Conservation (phyloP, 177 flowering plant genomes). For the Vitis hybrid region DNA sequence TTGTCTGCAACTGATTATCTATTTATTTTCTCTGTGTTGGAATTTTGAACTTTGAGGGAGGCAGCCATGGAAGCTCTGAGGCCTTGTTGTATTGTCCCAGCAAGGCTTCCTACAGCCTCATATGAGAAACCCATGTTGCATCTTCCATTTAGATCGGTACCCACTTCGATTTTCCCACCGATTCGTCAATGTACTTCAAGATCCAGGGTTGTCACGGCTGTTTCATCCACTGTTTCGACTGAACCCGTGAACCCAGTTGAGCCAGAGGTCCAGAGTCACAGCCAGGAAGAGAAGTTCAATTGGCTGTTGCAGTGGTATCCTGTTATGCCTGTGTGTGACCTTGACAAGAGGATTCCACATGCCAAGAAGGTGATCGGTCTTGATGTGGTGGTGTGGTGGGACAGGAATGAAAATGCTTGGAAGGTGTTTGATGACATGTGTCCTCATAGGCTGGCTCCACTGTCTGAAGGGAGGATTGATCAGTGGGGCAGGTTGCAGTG, state of each 20-base stretch:
- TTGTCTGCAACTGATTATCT: no score
- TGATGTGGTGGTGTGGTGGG: conserved; percentile 69
- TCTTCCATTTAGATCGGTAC: conserved; percentile 9
- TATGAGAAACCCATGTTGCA: conserved; percentile 13
- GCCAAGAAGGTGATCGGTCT: conserved; percentile 51
- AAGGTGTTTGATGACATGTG: conserved; percentile 53
- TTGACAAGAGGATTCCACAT: conserved; percentile 53
- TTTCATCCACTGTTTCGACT: conserved; percentile 13
- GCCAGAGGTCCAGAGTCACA: conserved; percentile 8
- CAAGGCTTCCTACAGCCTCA: conserved; percentile 6
- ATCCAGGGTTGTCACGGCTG: conserved; percentile 23
- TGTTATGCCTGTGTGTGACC: conserved; percentile 42
- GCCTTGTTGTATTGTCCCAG: conserved; percentile 19
- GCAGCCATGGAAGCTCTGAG: conserved; percentile 33
- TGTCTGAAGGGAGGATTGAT: conserved; percentile 61
- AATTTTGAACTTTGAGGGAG: no score
- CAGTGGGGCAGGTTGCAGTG: conserved; percentile 61
- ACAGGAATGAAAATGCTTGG: conserved; percentile 43
- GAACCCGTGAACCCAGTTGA: conserved; percentile 16
- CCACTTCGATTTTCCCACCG: conserved; percentile 9
- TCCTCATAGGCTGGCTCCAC: conserved; percentile 55
- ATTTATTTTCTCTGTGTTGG: no score
- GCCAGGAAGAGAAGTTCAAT: conserved; percentile 38
- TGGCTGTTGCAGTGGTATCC: conserved; percentile 60
- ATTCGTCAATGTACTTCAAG: conserved; percentile 8